These are phyloP conservation scores for Acacia concinna DNA, from an alignment of 331 rosid genomes.

Conservation along the genomic window DNA sequence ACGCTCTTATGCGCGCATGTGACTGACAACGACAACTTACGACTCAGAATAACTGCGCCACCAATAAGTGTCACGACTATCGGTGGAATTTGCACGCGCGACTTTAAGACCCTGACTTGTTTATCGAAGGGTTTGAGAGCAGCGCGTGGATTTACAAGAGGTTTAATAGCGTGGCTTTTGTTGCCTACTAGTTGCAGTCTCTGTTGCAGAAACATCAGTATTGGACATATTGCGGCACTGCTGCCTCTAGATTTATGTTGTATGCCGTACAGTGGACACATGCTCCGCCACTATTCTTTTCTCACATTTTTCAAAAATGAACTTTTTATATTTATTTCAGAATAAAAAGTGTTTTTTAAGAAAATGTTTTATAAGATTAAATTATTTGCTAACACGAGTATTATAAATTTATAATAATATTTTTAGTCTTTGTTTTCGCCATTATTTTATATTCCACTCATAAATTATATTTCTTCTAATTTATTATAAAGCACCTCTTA, in stretches of 20 bases:
- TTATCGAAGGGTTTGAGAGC: neutral
- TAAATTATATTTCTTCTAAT: no score
- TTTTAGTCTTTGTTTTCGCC: no score
- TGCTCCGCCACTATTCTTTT: neutral
- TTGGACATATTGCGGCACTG: neutral
- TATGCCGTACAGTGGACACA: neutral
- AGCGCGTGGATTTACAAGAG: neutral
- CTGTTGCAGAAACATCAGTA: neutral
- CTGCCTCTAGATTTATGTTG: neutral
- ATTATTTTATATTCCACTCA: no score
- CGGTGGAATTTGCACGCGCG: conserved; percentile 25
- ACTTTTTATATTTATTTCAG: neutral
- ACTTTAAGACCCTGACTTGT: neutral
- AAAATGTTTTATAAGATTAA: no score
- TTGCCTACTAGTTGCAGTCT: neutral
- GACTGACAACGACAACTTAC: conserved; percentile 28
- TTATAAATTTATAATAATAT: no score
- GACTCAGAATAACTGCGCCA: neutral
- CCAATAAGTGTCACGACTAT: neutral
- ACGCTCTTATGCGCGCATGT: conserved; percentile 2
- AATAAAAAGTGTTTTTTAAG: no score
- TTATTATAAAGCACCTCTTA: no score
- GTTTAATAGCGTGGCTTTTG: neutral
- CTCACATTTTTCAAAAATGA: neutral
- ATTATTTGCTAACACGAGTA: no score